Percentiles rank a stretch among this genome's conserved stretches.
These are phyloP conservation scores for Cladosporium oxysporum DNA, from an alignment of 2,329 filamentous ascomycete genomes.

Conservation along the genomic window DNA sequence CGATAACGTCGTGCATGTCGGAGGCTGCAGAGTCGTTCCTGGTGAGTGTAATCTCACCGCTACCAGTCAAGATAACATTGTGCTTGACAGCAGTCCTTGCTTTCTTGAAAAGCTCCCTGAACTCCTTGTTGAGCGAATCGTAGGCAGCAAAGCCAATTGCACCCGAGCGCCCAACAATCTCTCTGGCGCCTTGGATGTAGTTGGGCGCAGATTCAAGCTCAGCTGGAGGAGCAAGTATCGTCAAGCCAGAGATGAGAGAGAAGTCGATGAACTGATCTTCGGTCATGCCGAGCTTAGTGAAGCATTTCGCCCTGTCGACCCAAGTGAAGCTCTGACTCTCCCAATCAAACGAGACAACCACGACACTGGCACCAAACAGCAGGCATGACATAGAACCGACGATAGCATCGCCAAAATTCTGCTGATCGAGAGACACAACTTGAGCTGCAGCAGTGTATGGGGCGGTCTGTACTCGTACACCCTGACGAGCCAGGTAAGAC, in stretches of 20 bases:
- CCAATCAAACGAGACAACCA: conserved; percentile 70
- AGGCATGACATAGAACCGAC: conserved; percentile 84
- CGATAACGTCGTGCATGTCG: conserved; percentile 87
- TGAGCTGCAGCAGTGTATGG: conserved; percentile 83
- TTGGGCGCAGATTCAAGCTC: conserved; percentile 55
- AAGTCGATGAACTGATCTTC: conserved; percentile 79
- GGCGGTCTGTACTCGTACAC: conserved; percentile 75
- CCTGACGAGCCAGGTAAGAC: conserved; percentile 66
- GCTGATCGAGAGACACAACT: conserved; percentile 70
- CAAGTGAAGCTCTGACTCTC: conserved; percentile 65
- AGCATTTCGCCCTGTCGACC: conserved; percentile 56
- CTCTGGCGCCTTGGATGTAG: conserved; percentile 74
- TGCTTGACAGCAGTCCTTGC: conserved; percentile 84
- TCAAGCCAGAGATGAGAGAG: conserved; percentile 77
- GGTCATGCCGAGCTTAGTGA: conserved; percentile 65
- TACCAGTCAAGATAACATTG: conserved; percentile 75
- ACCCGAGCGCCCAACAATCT: conserved; percentile 67
- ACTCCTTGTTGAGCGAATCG: conserved; percentile 75
- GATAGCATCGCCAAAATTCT: conserved; percentile 69
- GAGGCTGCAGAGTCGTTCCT: conserved; percentile 72
- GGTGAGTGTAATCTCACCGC: conserved; percentile 75
- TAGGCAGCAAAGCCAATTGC: conserved; percentile 70
- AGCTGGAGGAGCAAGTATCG: conserved; percentile 61
- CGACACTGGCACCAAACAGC: conserved; percentile 78
- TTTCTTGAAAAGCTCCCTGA: conserved; percentile 83